Evolutionary conservation across 2,329 filamentous ascomycete species (phyloP).

Genomic region (Penicillium sp.): DNA sequence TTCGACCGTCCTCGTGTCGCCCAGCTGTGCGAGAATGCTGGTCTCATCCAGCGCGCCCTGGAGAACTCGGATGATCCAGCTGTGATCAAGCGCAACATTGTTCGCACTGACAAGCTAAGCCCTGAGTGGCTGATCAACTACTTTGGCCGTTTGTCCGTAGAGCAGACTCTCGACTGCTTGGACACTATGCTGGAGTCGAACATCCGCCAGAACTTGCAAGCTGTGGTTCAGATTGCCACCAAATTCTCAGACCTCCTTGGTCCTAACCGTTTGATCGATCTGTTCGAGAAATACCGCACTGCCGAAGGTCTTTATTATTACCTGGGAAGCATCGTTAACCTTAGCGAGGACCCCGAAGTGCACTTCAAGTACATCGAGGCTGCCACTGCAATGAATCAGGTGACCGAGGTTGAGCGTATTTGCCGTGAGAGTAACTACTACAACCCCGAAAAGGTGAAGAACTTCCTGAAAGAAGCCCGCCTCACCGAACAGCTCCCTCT

Average conservation of each 20-base stretch:
- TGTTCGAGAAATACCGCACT: slow-evolving; percentile 97
- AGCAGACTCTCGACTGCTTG: slow-evolving; percentile 89
- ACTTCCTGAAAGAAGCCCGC: slow-evolving; percentile 96
- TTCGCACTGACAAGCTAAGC: slow-evolving; percentile 78
- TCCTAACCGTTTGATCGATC: slow-evolving; percentile 80
- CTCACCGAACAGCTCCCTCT: slow-evolving; percentile 89
- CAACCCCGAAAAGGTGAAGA: slow-evolving; percentile 95
- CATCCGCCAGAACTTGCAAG: slow-evolving; percentile 93
- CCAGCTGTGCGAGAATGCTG: slow-evolving; percentile 87
- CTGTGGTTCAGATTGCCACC: slow-evolving; percentile 91
- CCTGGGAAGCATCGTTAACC: slow-evolving; percentile 94
- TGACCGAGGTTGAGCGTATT: slow-evolving; percentile 94
- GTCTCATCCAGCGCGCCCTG: slow-evolving; percentile 79
- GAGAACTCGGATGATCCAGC: slow-evolving; percentile 93
- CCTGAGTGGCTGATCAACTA: slow-evolving; percentile 88
- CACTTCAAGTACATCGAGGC: slow-evolving; percentile 99
- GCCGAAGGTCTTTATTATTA: slow-evolving; percentile 98
- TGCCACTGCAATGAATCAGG: slow-evolving; percentile 87
- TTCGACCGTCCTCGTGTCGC: slow-evolving; percentile 91
- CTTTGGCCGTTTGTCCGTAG: slow-evolving; percentile 92
- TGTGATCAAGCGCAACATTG: slow-evolving; percentile 86
- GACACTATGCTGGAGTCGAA: slow-evolving; percentile 96
- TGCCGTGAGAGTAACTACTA: slow-evolving; percentile 90
- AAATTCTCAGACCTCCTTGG: slow-evolving; percentile 97
- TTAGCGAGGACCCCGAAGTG: slow-evolving; percentile 92